Conservation (phyloP, 2,329 filamentous ascomycete species). For the Aspergillus sp. region DNA sequence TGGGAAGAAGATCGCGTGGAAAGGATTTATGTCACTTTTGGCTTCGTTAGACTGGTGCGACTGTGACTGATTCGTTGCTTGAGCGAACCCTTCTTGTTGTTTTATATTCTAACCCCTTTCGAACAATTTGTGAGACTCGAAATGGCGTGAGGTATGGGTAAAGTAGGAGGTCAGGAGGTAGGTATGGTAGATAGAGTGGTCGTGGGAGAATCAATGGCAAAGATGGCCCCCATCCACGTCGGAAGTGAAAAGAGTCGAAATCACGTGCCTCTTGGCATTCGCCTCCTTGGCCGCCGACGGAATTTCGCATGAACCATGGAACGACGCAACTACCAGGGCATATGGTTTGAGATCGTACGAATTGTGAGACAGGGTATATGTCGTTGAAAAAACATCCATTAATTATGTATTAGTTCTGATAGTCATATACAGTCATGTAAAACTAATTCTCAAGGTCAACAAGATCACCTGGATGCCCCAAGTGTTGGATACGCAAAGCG, state of each 20-base stretch:
- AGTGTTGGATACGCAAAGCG: background rate
- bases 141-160: background rate
- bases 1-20: conserved; percentile 25
- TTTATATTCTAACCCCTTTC: conserved; percentile 10
- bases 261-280: conserved; percentile 15
- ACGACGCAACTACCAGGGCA: background rate
- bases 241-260: background rate
- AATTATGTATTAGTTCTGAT: conserved; percentile 22
- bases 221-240: background rate
- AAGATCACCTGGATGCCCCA: background rate
- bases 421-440: conserved; percentile 21
- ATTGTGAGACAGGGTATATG: background rate
- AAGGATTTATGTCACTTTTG: conserved; percentile 39
- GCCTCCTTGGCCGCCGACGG: background rate
- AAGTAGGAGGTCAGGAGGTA: background rate
- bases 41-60: conserved; percentile 32
- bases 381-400: background rate
- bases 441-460: conserved; percentile 11
- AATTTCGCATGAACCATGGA: background rate
- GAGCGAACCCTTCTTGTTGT: conserved; percentile 37
- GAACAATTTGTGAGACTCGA: background rate
- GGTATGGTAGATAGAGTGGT: background rate
- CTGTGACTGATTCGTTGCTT: conserved; percentile 24
- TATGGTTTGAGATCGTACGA: background rate
- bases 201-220: background rate